Evolutionary conservation across 2,329 filamentous ascomycete species (phyloP), one percentile per base, ranked within the genome.

Genomic region (Microthyrium microscopicum): DNA sequence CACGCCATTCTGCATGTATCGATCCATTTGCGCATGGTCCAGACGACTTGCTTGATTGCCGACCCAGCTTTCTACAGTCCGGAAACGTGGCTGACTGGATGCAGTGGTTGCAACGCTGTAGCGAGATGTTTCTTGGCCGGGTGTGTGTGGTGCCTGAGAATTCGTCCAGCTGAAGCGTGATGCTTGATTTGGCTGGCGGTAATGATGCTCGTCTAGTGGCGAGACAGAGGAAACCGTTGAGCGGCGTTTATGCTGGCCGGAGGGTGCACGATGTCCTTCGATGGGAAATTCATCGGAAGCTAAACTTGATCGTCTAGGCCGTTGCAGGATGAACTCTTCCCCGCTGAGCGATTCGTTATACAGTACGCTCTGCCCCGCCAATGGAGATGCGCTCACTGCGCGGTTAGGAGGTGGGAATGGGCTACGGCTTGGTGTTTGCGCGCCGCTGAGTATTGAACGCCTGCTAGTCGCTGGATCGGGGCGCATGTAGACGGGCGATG

Each of bases 21-120:
- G n/a, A n/a, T n/a, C n/a, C 13, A 55, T 42, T 32, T 48, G 48
- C 36, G 50, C 47, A 29, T 48, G 50, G 36, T 55, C 52, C 8
- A 56, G 40, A 5, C 51, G 50, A 31, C 46, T 50, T 2, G 54
- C 45, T 35, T 57, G 54, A 28, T 56, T 47, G 34, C 52, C 51
- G 9, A 57, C 54, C 54, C 54, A 57, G 1, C 47, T 51, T 41
- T 57, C 51, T 24, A 57, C 46, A 17, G 54, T 56, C 32, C 54
- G 51, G 45, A 56, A 57, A 20, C 54, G 52, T 1, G 52, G 47
- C 5, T 54, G 46, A 1, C 50, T 54, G 5, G 51, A 53, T 11
- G 49, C 48, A 5, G 43, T 36, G 4, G 53, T 55, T 43, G 54
- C 50, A 34, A 51, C 50, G 37, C 47, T 51, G n/a, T 53, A 51